These are phyloP conservation scores for Antitrichia curtipendula DNA, from an alignment of 225 moss, liverwort and hornwort species.

Conservation along the genomic window DNA sequence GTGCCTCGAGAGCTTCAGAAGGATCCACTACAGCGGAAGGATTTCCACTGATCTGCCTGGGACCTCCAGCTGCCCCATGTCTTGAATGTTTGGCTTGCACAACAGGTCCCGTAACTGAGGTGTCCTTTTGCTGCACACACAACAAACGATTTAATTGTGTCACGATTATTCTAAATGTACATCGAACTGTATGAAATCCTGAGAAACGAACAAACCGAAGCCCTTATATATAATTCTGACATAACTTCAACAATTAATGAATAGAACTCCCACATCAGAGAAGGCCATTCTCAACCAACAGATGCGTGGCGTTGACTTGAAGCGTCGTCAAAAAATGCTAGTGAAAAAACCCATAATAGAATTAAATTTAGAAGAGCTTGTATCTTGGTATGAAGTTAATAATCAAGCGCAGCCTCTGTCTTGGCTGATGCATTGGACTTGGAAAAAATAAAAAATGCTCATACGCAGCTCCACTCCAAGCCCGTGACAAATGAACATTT, in stretches of 20 bases:
- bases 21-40: slow-evolving; percentile 17
- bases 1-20: slow-evolving; percentile 51
- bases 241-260: background rate
- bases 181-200: background rate
- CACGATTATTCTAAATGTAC: background rate
- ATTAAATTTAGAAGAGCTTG: background rate
- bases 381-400: background rate
- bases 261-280: background rate
- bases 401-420: background rate
- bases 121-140: slow-evolving; percentile 10
- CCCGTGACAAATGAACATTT: background rate
- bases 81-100: slow-evolving; percentile 15
- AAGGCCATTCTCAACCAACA: background rate
- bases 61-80: slow-evolving; percentile 24
- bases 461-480: background rate
- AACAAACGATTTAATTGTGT: background rate
- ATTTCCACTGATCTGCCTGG: slow-evolving; percentile 28
- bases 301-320: background rate
- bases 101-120: background rate
- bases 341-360: background rate
- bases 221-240: background rate
- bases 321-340: background rate
- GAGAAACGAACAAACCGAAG: background rate
- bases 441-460: background rate
- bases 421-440: background rate